Conservation (phyloP, 2,329 filamentous ascomycete genomes). For the Thielaviopsis ethacetica region DNA sequence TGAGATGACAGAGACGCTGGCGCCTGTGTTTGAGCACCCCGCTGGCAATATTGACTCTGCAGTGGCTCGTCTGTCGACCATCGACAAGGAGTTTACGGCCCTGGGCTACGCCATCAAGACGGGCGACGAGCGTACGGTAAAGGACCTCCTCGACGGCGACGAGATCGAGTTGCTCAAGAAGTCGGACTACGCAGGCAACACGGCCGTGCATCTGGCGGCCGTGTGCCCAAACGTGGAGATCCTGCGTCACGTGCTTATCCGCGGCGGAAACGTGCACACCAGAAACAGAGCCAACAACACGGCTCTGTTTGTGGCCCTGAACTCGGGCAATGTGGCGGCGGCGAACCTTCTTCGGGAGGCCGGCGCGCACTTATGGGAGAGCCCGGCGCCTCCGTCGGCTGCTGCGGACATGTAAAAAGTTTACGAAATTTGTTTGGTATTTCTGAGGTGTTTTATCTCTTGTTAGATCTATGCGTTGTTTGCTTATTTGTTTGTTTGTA, state of each 20-base stretch:
- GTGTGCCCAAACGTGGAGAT: slow-evolving; percentile 37
- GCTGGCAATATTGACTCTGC: slow-evolving; percentile 32
- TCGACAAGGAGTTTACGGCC: slow-evolving; percentile 53
- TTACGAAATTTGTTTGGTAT: background rate
- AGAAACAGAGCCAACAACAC: slow-evolving; percentile 50
- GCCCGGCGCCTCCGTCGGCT: slow-evolving; percentile 15
- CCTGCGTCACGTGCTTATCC: slow-evolving; percentile 39
- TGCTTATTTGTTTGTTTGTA: background rate
- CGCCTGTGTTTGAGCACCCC: slow-evolving; percentile 63
- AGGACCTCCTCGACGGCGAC: slow-evolving; percentile 50
- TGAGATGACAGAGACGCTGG: slow-evolving; percentile 64
- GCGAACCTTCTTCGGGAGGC: slow-evolving; percentile 39
- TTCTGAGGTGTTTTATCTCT: background rate
- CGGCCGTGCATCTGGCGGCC: slow-evolving; percentile 42
- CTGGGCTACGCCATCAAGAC: slow-evolving; percentile 67
- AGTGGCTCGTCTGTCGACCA: slow-evolving; percentile 26
- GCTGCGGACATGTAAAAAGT: slow-evolving; percentile 1
- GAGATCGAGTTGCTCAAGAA: slow-evolving; percentile 52
- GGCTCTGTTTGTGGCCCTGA: slow-evolving; percentile 45
- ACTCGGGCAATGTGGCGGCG: slow-evolving; percentile 36
- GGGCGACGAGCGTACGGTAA: slow-evolving; percentile 49
- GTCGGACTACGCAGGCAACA: slow-evolving; percentile 70
- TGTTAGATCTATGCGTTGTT: background rate
- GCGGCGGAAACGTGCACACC: slow-evolving; percentile 50
- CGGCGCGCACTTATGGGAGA: slow-evolving; percentile 42